These are phyloP conservation scores for Pistacia integerrima DNA, from an alignment of 345 rosid genomes.

Conservation along the genomic window DNA sequence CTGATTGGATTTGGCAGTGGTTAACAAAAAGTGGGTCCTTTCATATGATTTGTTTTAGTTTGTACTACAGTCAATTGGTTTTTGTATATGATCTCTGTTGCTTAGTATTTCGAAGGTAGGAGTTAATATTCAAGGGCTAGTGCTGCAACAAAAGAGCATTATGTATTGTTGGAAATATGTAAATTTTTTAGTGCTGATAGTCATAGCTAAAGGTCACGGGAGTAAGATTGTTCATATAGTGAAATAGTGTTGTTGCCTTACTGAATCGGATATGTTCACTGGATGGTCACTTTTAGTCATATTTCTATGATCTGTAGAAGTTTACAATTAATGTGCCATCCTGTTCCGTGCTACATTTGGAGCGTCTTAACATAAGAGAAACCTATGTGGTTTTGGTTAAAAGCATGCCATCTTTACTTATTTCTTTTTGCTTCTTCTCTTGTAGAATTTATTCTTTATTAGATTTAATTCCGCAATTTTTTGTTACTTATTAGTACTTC, in stretches of 20 bases:
- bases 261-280: background rate
- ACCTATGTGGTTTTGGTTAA: background rate
- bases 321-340: background rate
- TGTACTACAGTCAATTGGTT: background rate
- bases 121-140: too few relatives aligned
- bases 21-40: background rate
- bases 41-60: background rate
- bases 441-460: background rate
- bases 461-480: background rate
- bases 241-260: background rate
- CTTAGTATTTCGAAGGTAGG: background rate
- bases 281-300: background rate
- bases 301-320: background rate
- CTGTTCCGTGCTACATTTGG: background rate
- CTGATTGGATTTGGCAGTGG: background rate
- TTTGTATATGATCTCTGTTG: background rate
- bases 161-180: background rate
- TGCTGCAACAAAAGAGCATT: background rate
- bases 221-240: background rate
- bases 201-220: background rate
- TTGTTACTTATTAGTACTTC: background rate
- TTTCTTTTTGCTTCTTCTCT: background rate
- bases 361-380: background rate
- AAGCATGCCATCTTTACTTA: background rate
- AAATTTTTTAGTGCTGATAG: background rate